Evolutionary conservation across 257 asterid genomes (phyloP).

Genomic region (Nicotiana knightiana): DNA sequence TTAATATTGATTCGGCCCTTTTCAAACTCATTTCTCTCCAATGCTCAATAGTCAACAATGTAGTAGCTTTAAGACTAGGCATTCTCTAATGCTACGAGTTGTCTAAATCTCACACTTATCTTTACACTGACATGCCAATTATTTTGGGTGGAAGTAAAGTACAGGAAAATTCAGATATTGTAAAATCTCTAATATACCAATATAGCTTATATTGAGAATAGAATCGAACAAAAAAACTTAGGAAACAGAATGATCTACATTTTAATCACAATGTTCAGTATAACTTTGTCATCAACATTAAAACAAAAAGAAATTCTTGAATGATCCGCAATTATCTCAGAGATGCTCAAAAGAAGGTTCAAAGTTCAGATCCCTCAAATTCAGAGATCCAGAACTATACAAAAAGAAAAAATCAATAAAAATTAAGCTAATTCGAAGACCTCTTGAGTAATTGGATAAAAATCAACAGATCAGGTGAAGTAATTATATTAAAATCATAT

Average conservation of each 20-base stretch:
- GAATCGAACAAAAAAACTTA: neutral
- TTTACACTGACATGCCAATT: neutral
- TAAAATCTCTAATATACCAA: neutral
- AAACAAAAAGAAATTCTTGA: neutral
- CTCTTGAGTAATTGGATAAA: neutral
- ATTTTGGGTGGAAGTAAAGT: neutral
- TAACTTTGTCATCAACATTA: neutral
- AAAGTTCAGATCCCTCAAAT: conserved; percentile 2
- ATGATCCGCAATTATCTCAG: neutral
- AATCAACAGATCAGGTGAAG: neutral
- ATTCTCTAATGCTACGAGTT: neutral
- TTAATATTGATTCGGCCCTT: neutral
- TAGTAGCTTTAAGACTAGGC: neutral
- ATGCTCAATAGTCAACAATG: neutral
- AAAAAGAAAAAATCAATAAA: neutral
- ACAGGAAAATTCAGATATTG: neutral
- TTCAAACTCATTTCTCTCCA: neutral
- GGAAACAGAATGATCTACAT: neutral
- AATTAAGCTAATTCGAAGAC: neutral
- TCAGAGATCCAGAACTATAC: neutral
- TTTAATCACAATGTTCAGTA: neutral
- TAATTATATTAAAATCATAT: neutral
- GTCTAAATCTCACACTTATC: neutral
- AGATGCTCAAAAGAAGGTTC: neutral
- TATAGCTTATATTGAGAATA: neutral